phyloP scores from a whole-genome alignment of 225 moss, liverwort and hornwort species.

The Straminergon stramineum region DNA sequence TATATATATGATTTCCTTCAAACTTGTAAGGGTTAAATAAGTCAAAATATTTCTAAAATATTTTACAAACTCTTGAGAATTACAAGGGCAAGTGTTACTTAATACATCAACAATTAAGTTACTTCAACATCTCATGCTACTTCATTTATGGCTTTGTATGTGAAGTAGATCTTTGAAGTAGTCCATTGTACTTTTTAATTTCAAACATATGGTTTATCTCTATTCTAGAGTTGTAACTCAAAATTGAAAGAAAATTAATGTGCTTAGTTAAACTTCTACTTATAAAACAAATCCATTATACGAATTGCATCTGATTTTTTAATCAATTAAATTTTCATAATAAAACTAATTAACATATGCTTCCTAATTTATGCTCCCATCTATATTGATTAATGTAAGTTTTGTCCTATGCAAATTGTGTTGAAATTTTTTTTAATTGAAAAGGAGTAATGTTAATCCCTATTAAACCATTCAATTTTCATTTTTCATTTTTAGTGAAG shows the following conservation, averaged over 20 bases:
- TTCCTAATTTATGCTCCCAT: background rate
- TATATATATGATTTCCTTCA: fast-evolving
- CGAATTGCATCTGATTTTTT: background rate
- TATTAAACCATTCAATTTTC: background rate
- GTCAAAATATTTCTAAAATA: background rate
- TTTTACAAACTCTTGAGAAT: background rate
- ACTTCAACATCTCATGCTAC: background rate
- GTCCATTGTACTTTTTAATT: background rate
- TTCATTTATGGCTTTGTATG: background rate
- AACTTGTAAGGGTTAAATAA: background rate
- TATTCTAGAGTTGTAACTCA: background rate
- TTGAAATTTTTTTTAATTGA: background rate
- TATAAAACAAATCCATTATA: background rate
- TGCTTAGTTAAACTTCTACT: background rate
- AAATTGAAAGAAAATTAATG: background rate
- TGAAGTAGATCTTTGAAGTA: background rate
- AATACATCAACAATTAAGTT: background rate
- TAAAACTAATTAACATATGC: background rate
- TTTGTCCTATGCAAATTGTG: background rate
- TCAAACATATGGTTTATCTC: background rate
- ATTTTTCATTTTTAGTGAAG: background rate
- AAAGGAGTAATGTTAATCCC: background rate
- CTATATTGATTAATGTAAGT: background rate
- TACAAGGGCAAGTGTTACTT: background rate
- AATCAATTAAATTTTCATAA: too few relatives aligned